phyloP scores from a whole-genome alignment of 306 rosid species.

The Dryas alaskensis region DNA sequence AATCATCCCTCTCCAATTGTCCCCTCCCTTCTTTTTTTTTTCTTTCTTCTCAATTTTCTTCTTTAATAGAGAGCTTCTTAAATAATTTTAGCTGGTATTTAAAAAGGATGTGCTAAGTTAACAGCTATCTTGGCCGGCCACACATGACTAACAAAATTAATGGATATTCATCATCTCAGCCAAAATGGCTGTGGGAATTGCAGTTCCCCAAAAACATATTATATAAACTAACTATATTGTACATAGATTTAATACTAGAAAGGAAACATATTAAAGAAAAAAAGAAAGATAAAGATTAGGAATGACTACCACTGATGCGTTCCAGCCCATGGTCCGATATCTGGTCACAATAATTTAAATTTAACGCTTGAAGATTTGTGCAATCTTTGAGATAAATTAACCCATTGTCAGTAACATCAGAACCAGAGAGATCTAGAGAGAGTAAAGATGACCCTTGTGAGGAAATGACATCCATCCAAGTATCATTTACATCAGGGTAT shows the following conservation, averaged over 20 bases:
- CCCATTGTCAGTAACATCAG: constrained; percentile 81
- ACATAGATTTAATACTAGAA: not conserved
- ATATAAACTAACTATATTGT: not conserved
- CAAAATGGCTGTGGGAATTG: not conserved
- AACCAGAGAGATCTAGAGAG: constrained; percentile 75
- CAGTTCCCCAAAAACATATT: not conserved
- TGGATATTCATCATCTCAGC: not conserved
- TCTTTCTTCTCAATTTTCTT: not conserved
- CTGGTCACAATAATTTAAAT: constrained; percentile 74
- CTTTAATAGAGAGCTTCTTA: not conserved
- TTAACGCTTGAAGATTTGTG: constrained; percentile 59
- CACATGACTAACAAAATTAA: not conserved
- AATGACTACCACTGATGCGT: constrained; percentile 56
- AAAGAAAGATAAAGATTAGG: not conserved
- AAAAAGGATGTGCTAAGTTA: not conserved
- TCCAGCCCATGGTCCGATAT: constrained; percentile 77
- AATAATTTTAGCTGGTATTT: not conserved
- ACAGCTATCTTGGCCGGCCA: constrained; percentile 1
- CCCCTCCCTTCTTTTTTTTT: not conserved
- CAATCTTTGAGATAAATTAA: constrained; percentile 67
- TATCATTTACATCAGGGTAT: constrained; percentile 66
- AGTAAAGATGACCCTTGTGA: constrained; percentile 89
- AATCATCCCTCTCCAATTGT: not conserved
- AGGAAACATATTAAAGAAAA: constrained; percentile 12
- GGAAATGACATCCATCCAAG: constrained; percentile 87